Base-by-base conservation (phyloP, 345 rosid species). In the Melastoma malabathricum region DNA sequence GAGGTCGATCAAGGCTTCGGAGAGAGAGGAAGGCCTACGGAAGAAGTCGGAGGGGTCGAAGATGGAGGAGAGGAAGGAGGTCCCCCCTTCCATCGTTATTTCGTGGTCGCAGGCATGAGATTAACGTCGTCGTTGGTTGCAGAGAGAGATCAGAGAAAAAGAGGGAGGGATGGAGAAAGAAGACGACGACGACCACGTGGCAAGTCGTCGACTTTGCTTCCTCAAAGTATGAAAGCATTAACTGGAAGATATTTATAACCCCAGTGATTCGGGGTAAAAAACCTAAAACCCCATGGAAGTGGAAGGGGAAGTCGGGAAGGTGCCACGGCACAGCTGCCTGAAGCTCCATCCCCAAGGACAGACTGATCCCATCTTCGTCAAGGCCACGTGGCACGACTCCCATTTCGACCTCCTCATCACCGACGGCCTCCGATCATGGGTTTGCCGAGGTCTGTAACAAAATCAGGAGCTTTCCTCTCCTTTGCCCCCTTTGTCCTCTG, bases 1-100 rank as follows among this genome's bases (percentile, higher is more conserved):
- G 61, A 82, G 71, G 77, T 92, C 96, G 80, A 87, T 93, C 56
- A 87, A 75, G 77, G 96, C 77, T 68, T 92, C 96, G 54, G 84
- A 56, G 13, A 92, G 56, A 15, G 87, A 34, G 12, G 41, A 82
- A 18, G 86, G 81, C 49, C 64, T 80, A 70, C 72, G 68, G 38
- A 73, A 51, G 22, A 87, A 69, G 60, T 77, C 84, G 73, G 68
- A 74, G 59, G 84, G 69, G 63, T 72, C 95, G 18, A 71, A 70
- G 64, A 81, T 66, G 0, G 69, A 65, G 1, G 67, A 34, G 41
- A 34, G 41, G 41, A 34, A 34, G 41, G 41, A 31, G 9, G 38
- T 34, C 9, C 12, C 41, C 9, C 12, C 41, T 9, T 34, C 41
- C 41, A 34, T 22, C 25, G 25, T 22, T 34, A 34, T 34, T 34